Evolutionary conservation across 345 rosid genomes (phyloP), one percentile per base, ranked within the genome.

Genomic region (Eucalyptus virginea): DNA sequence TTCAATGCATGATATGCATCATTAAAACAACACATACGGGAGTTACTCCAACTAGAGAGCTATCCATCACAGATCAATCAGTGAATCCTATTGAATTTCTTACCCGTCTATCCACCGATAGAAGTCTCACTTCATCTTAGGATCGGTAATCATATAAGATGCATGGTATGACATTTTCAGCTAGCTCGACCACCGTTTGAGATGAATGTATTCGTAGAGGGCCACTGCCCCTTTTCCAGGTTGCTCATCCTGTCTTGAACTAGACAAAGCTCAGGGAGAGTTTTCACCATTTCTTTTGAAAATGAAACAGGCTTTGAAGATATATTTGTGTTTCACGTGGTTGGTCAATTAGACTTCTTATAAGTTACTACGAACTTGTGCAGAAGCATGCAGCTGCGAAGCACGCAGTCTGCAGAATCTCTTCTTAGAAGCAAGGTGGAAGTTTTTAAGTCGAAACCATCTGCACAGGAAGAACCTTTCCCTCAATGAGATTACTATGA

Each of bases 21-120:
- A 51, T 51, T 51, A 51, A 51, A 51, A 51, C 9, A 51, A 51
- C 9, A 51, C 54, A 51, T 18, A 17, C 54, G 54, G 9, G 21
- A 51, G 54, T 51, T 17, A 51, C 54, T 51, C 54, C 54, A 17
- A 51, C 21, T 51, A 51, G 8, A 51, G 54, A 0, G 1, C 23
- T 51, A 51, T 51, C 23, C 9, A 51, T 51, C 23, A 51, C 56
- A 51, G 4, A 51, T 51, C 23, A 51, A 58, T 11, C 12, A 26
- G 10, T 26, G 65, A 58, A 58, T 58, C 32, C 34, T 30, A 62
- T 62, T 2, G 18, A 30, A 30, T 62, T 30, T 30, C 34, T 62
- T 62, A 62, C 11, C 34, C 0, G 0, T 30, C 72, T 14, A 13
- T 30, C 0, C 1, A 0, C 72, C 2, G 34, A 62, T 62, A 62